A percentile compares a stretch with the other conserved stretches of the same genome.
These are phyloP conservation scores for Candida berthetii DNA, from an alignment of 805 yeast genomes.

Conservation along the genomic window DNA sequence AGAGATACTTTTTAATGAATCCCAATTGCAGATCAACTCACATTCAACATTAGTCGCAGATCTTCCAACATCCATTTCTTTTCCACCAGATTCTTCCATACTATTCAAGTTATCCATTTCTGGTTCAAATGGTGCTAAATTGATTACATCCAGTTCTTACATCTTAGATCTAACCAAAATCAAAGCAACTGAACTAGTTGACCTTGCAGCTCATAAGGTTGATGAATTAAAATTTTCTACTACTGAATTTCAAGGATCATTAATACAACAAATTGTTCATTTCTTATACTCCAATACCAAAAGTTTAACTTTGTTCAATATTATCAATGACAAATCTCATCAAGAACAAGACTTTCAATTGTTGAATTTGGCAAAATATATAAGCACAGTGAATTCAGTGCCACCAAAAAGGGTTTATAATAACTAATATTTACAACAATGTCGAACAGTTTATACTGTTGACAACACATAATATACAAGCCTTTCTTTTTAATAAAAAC, in stretches of 20 bases:
- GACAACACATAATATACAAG: no score
- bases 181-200: not conserved
- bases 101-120: slow-evolving; percentile 6
- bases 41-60: not conserved
- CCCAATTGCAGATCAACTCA: not conserved
- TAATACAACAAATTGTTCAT: slow-evolving; percentile 13
- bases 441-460: no score
- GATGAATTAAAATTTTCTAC: slow-evolving; percentile 6
- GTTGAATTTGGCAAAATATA: slow-evolving; percentile 8
- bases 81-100: not conserved
- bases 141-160: slow-evolving; percentile 7
- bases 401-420: slow-evolving; percentile 14
- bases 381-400: slow-evolving; percentile 5
- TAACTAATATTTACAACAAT: no score
- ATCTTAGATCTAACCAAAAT: slow-evolving; percentile 3
- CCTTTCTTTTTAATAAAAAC: not conserved
- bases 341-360: slow-evolving; percentile 12
- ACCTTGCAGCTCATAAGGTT: slow-evolving; percentile 4
- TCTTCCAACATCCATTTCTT: not conserved
- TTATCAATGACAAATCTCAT: slow-evolving; percentile 13
- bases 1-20: not conserved
- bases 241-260: slow-evolving; percentile 9
- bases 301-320: slow-evolving; percentile 25
- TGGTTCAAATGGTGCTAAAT: slow-evolving; percentile 4
- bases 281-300: slow-evolving; percentile 26